Base-by-base conservation (phyloP, 257 asterid genomes). In the Solanum pennellii region DNA sequence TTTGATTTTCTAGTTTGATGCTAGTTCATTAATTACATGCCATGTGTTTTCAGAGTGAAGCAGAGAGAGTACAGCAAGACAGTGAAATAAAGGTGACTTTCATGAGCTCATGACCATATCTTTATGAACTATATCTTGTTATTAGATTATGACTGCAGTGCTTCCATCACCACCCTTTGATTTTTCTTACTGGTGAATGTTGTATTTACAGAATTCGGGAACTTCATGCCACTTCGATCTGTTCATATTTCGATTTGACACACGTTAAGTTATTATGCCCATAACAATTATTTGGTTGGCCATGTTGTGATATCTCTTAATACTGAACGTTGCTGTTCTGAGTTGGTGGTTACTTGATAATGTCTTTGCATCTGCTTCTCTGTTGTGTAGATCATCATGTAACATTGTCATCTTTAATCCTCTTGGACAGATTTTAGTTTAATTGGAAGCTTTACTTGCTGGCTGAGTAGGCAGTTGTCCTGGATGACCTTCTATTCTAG, bases 31-130 rank as follows among this genome's bases (percentile, higher is more conserved):
- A 42, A 60, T 82, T 75, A 3, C 31, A n/a, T 89, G 62, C 21
- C 44, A 49, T 89, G 45, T 60, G 84, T 90, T 82, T 49, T 74
- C 95, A 97, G 99, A 94, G 94, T 42, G 98, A 95, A 92, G 92
- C 91, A 83, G 98, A 97, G 91, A 94, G 98, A 91, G 90, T 90
- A 88, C 91, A 92, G 88, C 95, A 94, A 90, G 98, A 97, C 88
- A 89, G 92, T 86, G 86, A 86, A 87, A 25, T 85, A 68, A 92
- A 92, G 98, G 99, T 95, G 83, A 86, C 88, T 84, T 66, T 88
- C 20, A 23, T 76, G 44, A 41, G n/a, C 83, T 77, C 83, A 44
- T 76, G 60, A 13, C 25, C 65, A 44, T 27, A 25, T 79, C 33
- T 23, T 79, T 45, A 9, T 79, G 65, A 79, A 15, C 41, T 79